Evolutionary conservation across 2,329 filamentous ascomycete species (phyloP), one percentile per base, ranked within the genome.

Genomic region (Lecanicillium sp.): DNA sequence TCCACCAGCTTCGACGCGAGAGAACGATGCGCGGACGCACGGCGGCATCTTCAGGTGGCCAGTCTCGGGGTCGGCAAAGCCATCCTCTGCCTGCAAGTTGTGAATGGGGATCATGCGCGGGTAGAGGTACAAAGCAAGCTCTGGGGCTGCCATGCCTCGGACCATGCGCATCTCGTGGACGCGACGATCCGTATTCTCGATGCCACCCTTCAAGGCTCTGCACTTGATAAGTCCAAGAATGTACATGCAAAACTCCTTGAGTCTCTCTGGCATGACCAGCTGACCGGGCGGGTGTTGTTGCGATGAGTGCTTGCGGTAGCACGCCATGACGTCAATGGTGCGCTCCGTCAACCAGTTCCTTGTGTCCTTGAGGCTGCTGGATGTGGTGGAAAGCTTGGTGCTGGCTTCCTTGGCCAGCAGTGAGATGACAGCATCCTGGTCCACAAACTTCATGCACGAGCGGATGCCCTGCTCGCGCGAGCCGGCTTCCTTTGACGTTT

Each of bases 231-330:
- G 68, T 34, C 85, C 83, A 9, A 98, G 79, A 64, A 94, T 86
- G 61, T 92, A 97, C 88, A 98, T 97, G 53, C 84, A 81, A 52
- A 95, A 89, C 58, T 98, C 92, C 58, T 97, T 97, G 20, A 98
- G 74, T 49, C 90, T 86, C 64, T 98, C 92, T 0, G 92, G 92
- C 63, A 98, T 79, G 20, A 98, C 88, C 20, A 98, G 77, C 61
- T 98, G 89, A 5, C 88, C 87, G 2, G 89, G 86, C 8, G 92
- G 90, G 54, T 94, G 87, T 41, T 85, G 85, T 3, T 77, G 69
- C 5, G 87, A 84, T 51, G 92, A 92, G 61, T 95, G 84, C 65
- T 94, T 97, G 49, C 92, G 80, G 61, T 98, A 97, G 40, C 81
- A 84, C 19, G 89, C 84, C 42, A 97, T 76, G 39, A 97, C 84